Conservation (phyloP, 306 rosid genomes). For the Prunus dulcis region DNA sequence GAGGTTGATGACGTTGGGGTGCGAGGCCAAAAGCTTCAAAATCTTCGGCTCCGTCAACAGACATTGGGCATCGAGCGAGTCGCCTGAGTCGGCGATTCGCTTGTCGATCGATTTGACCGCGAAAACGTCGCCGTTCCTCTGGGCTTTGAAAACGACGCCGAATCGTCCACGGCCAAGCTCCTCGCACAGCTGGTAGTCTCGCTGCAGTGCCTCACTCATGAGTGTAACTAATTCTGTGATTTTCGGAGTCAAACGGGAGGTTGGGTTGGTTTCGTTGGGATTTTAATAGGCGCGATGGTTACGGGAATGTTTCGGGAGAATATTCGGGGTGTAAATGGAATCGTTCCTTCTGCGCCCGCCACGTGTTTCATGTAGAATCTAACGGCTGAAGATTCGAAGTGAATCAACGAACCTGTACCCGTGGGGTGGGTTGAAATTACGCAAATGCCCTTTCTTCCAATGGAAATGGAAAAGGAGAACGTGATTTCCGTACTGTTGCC, state of each 20-base stretch:
- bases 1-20: slow-evolving; percentile 49
- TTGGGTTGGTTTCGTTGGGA: too few species aligned
- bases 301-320: slow-evolving; percentile 25
- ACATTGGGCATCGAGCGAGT: slow-evolving; percentile 55
- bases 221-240: not conserved
- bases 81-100: slow-evolving; percentile 29
- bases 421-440: not conserved
- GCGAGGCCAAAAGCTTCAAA: slow-evolving; percentile 41
- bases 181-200: slow-evolving; percentile 41
- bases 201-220: slow-evolving; percentile 48
- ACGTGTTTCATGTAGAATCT: slow-evolving; percentile 13
- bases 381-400: slow-evolving; percentile 1
- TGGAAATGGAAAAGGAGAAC: not conserved
- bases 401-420: not conserved
- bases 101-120: slow-evolving; percentile 68
- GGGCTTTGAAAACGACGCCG: slow-evolving; percentile 55
- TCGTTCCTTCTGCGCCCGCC: not conserved
- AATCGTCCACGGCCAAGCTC: slow-evolving; percentile 75
- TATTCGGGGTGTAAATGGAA: slow-evolving; percentile 15
- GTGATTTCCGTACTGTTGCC: slow-evolving; percentile 9
- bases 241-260: not conserved
- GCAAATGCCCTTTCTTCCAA: slow-evolving; percentile 4
- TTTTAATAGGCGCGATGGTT: not conserved
- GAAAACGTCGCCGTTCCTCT: slow-evolving; percentile 19
- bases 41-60: slow-evolving; percentile 56